Base-by-base conservation (phyloP, 106 monocot species). In the Vanilla planifolia region DNA sequence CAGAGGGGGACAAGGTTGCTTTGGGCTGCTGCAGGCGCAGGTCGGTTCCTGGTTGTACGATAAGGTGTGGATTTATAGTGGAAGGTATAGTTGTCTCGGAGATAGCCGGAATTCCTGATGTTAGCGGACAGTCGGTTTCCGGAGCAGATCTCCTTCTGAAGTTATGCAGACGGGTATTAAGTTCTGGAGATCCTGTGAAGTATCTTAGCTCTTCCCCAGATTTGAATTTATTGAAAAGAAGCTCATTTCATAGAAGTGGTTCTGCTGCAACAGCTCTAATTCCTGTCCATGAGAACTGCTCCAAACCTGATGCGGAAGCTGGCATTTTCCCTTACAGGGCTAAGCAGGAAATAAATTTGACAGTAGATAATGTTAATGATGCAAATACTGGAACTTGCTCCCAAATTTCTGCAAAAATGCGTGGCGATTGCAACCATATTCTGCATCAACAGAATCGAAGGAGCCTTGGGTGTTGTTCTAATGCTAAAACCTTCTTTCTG, bases 401-500 rank as follows among this genome's bases (percentile, higher is more conserved):
- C 5, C 7, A 6, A 10, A 37, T 6, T 10, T 5, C 10, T 37
- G 5, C 10, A 6, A 37, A 37, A 37, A 37, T 4, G 48, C 17
- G 41, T 48, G 19, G 59, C 57, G 3, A 19, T 57, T 2, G n/a
- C n/a, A n/a, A n/a, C n/a, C n/a, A n/a, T n/a, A n/a, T 32, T 57
- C 11, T 8, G 17, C n/a, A 32, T n/a, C 13, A 6, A 15, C 9
- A 33, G 6, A 28, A 4, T 4, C 30, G 26, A 15, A 55, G 34
- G 23, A 46, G 17, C 4, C 13, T 8, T 43, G 22, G 28, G 52
- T 60, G 11, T 60, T 44, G 41, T 65, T 85, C 85, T n/a, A 71
- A 83, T 76, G 91, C 82, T 4, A 86, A 57, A 48, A 74, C 51
- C 5, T 74, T 91, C 48, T 79, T 74, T 59, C 62, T 86, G 1